Evolutionary conservation across 257 asterid species (phyloP), one percentile per base, ranked within the genome.

Genomic region (Paraleonurus japonicus): DNA sequence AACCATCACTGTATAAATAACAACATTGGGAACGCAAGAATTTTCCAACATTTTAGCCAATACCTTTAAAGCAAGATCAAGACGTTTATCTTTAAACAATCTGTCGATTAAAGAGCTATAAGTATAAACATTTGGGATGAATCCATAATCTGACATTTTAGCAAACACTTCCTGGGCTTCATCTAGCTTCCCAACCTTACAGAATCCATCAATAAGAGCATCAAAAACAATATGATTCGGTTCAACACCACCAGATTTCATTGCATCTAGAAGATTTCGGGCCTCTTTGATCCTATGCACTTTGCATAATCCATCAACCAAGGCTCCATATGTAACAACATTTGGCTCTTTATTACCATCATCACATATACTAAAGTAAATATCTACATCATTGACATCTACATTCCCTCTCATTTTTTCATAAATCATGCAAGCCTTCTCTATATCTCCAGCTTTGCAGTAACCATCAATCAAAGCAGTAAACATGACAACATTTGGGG

Each of bases 261-360:
- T 94, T 45, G 84, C 88, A 71, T 89, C 96, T 79, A 94, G 55
- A 39, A 94, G 87, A 76, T 86, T 75, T 9, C 73, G 84, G 50
- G 99, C 99, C 78, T 94, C 97, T 69, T 72, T 78, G 32, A 89
- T 90, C 85, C 79, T 87, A 77, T 91, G 96, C 57, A 77, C 82
- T 86, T 94, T 94, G 91, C 99, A 91, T 65, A 91, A 84, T 47
- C 99, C 99, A 83, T 94, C 96, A 19, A 91, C 79, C 86, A 94
- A 73, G 71, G 96, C 99, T 50, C 99, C 99, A 70, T 85, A 85
- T 4, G 99, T 94, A 67, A 87, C 74, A 68, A 86, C 87, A 80
- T 88, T 91, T 4, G 90, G 96, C 80, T 86, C 88, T 17, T 76
- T 81, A 45, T 55, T 51, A 74, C 75, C 78, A 74, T 78, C 89